Percentiles rank a stretch among this genome's conserved stretches.
Conservation (phyloP, 2,329 filamentous ascomycete genomes). For the Pseudopyricularia cyperi region DNA sequence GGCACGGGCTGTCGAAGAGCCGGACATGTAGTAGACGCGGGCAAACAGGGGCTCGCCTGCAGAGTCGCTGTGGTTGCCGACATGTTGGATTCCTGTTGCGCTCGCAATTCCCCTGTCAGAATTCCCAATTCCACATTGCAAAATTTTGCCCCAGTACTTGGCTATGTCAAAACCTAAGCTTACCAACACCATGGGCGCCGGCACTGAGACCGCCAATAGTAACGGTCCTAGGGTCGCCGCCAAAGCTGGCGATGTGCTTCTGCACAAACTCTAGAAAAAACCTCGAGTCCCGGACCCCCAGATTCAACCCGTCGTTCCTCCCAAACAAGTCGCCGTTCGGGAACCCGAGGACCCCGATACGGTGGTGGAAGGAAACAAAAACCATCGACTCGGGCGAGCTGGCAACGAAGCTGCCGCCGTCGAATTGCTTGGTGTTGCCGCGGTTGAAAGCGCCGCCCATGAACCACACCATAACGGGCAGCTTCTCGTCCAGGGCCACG, state of each 20-base stretch:
- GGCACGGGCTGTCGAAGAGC: neutral
- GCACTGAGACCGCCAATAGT: neutral
- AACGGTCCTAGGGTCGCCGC: neutral
- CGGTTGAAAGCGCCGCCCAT: neutral
- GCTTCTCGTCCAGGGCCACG: neutral
- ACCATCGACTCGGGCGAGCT: neutral
- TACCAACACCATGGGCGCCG: neutral
- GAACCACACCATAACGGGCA: neutral
- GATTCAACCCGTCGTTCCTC: neutral
- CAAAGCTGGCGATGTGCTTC: neutral
- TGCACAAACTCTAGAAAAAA: neutral
- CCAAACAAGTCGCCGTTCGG: neutral
- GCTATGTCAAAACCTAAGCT: neutral
- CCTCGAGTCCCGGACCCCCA: neutral
- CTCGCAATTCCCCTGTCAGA: neutral
- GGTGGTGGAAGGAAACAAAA: neutral
- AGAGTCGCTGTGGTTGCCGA: neutral
- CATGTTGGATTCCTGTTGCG: neutral
- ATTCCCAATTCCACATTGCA: neutral
- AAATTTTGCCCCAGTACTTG: neutral
- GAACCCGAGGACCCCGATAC: neutral
- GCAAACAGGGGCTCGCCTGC: neutral
- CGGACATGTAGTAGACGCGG: slow-evolving; percentile 1
- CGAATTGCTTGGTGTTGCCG: neutral
- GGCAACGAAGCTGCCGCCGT: neutral